These are phyloP conservation scores for Cladophialophora exuberans DNA, from an alignment of 2,329 filamentous ascomycete genomes.

Conservation along the genomic window DNA sequence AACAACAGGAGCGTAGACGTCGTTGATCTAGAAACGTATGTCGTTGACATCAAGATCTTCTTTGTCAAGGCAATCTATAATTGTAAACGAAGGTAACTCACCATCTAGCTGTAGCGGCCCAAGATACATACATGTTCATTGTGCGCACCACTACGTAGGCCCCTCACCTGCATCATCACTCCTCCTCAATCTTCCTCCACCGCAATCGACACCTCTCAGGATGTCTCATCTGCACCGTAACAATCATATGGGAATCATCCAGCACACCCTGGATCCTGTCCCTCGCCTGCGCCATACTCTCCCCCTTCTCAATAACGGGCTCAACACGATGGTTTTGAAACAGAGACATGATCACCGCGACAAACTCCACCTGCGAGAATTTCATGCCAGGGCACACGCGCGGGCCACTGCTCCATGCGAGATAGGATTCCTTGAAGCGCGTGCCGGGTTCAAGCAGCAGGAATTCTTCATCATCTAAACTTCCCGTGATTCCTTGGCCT, in stretches of 20 bases:
- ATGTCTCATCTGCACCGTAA: neutral
- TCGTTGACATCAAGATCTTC: too few relatives aligned
- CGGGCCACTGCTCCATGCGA: slow-evolving; percentile 37
- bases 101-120: too few relatives aligned
- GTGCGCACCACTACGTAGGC: too few relatives aligned
- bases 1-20: too few relatives aligned
- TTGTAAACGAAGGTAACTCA: too few relatives aligned
- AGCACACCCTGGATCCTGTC: neutral
- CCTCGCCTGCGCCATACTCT: neutral
- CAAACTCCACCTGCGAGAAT: slow-evolving; percentile 42
- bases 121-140: too few relatives aligned
- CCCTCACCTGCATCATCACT: too few relatives aligned
- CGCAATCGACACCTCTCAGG: neutral
- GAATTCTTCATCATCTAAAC: slow-evolving; percentile 3
- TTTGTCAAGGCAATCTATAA: too few relatives aligned
- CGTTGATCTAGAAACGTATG: too few relatives aligned
- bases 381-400: slow-evolving; percentile 39
- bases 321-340: slow-evolving; percentile 36
- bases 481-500: too few relatives aligned
- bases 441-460: neutral
- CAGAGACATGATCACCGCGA: slow-evolving; percentile 44
- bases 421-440: slow-evolving; percentile 16
- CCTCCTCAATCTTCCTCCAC: too few relatives aligned
- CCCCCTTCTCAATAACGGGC: slow-evolving; percentile 4
- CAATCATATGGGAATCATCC: neutral